Evolutionary conservation across 2,329 filamentous ascomycete species (phyloP).

Genomic region (Hypoxylon sp.): DNA sequence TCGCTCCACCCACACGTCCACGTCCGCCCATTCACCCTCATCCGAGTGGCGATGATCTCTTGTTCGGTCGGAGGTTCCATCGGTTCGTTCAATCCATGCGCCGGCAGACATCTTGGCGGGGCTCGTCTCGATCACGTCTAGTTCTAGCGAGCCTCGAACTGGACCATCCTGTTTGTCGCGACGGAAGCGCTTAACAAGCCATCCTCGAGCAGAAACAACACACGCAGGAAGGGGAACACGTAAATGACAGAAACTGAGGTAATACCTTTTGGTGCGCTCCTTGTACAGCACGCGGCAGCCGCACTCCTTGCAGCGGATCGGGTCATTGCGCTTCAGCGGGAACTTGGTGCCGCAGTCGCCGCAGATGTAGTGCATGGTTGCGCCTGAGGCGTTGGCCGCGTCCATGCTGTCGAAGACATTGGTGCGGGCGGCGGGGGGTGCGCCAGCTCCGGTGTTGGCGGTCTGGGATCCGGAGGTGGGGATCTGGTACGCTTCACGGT

Average conservation of each 20-base stretch:
- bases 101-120: neutral
- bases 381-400: conserved; percentile 58
- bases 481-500: conserved; percentile 83
- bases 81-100: neutral
- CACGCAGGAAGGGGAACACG: neutral
- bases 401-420: conserved; percentile 54
- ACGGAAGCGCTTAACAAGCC: neutral
- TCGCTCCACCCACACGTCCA: neutral
- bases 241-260: neutral
- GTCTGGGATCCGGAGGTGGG: conserved; percentile 62
- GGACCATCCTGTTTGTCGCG: conserved; percentile 81
- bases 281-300: conserved; percentile 97
- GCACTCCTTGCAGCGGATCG: conserved; percentile 90
- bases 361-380: conserved; percentile 78
- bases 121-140: conserved; percentile 57
- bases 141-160: conserved; percentile 93
- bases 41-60: neutral
- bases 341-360: conserved; percentile 88
- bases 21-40: neutral
- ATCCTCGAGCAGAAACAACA: neutral
- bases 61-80: neutral
- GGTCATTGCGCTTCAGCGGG: conserved; percentile 79
- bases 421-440: conserved; percentile 55
- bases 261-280: conserved; percentile 93
- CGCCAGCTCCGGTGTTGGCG: conserved; percentile 57